Base-by-base conservation (phyloP, 2,329 filamentous ascomycete genomes). In the Neopestalotiopsis clavispora region DNA sequence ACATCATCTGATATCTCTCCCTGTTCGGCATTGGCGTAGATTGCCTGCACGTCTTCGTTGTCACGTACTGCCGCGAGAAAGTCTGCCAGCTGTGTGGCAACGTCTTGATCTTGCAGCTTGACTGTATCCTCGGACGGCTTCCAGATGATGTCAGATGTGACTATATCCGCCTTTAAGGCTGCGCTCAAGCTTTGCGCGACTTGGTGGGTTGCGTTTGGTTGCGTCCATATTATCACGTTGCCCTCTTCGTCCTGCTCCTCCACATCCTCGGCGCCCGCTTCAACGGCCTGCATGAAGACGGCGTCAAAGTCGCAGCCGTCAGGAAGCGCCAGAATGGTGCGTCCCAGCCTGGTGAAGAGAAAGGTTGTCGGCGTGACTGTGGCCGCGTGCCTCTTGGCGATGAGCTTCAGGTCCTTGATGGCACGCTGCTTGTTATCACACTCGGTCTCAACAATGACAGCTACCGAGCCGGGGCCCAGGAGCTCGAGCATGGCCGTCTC, bases 71-170 rank as follows among this genome's bases (percentile, higher is more conserved):
- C 80, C 13, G 87, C 84, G 23, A 90, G 75, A 34, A 97, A 87
- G 4, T 86, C 83, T 58, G 84, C 83, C 34, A 98, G 82, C 20
- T 84, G 82, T 64, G 86, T 82, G 0, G 86, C 85, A 1, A 87
- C 84, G 13, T 87, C 84, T 14, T 86, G 82, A 17, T 87, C 85
- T 69, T 91, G 86, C 52, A 95, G 74, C 7, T 84, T 83, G 20
- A 93, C 88, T 77, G 88, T 89, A 71, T 97, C 94, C 75, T 91
- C 89, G 70, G 95, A 96, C 0, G 94, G 88, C 69, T 91, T 89
- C 91, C 94, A 98, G 58, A 97, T 86, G 66, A 98, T 95, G 68
- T 97, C 93, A 20, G 90, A 90, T 73, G 89, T 91, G 67, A 92
- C 83, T 60, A 97, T 87, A 69, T 91, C 87, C 70, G 97, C 80